phyloP scores from a whole-genome alignment of 805 yeast species.

The Blastobotrys robertii region DNA sequence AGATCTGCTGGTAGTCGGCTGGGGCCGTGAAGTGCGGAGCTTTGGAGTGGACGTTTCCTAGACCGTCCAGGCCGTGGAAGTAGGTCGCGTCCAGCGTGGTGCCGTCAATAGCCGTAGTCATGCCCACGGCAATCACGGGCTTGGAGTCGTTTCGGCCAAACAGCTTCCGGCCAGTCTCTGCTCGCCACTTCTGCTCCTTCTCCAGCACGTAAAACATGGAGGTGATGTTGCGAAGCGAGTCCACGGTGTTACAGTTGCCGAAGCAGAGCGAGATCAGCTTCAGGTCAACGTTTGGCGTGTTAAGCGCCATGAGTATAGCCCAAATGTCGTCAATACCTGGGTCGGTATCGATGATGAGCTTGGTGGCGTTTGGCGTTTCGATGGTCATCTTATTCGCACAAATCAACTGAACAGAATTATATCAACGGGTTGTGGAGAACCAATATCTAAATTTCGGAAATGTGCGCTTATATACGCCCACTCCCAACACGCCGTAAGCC shows the following conservation, averaged over 20 bases:
- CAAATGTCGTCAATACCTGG: slow-evolving; percentile 36
- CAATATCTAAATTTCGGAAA: too few species aligned
- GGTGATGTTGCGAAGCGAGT: slow-evolving; percentile 28
- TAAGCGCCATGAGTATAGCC: slow-evolving; percentile 30
- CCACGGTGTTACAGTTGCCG: slow-evolving; percentile 30
- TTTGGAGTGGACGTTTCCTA: slow-evolving; percentile 30
- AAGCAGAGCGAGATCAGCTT: slow-evolving; percentile 25
- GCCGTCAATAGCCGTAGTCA: slow-evolving; percentile 23
- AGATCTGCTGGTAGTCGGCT: slow-evolving; percentile 20
- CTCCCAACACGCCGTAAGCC: too few species aligned
- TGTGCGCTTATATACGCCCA: too few species aligned
- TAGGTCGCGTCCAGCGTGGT: slow-evolving; percentile 28
- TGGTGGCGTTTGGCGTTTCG: slow-evolving; percentile 2
- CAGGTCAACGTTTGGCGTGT: slow-evolving; percentile 22
- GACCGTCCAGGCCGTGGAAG: slow-evolving; percentile 34
- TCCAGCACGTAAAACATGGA: slow-evolving; percentile 29
- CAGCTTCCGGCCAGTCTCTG: slow-evolving; percentile 11
- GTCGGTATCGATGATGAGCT: slow-evolving; percentile 32
- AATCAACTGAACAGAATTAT: too few species aligned
- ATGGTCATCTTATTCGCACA: too few species aligned
- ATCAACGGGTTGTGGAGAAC: too few species aligned
- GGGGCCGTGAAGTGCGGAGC: slow-evolving; percentile 29
- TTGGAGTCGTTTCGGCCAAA: slow-evolving; percentile 20
- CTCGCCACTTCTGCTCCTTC: slow-evolving; percentile 23
- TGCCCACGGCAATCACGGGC: slow-evolving; percentile 29